Base-by-base conservation (phyloP, 306 rosid species). In the Prunus davidiana region DNA sequence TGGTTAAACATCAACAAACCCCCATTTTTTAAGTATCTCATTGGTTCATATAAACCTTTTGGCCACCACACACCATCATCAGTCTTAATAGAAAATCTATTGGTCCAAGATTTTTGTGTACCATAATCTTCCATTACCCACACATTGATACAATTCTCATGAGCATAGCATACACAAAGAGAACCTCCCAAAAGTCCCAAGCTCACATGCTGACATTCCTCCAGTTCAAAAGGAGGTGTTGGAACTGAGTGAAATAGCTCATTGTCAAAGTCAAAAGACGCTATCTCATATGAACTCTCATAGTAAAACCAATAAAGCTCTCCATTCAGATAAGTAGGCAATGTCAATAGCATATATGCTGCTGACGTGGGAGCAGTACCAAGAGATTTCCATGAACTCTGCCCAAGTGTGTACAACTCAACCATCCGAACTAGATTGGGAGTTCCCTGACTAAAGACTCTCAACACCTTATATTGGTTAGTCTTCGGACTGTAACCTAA, bases 191-290 rank as follows among this genome's bases (percentile, higher is more conserved):
- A 50, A 50, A 69, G 61, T 49, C 61, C 61, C 73, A 69, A 12
- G 61, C 73, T 69, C 45, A 69, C 38, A 49, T 50, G 14, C 16
- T 6, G 67, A 54, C 25, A 34, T 78, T 14, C 15, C 38, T 15
- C n/a, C 13, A 19, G 11, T 34, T 14, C 9, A 57, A 2, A 19
- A 19, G 62, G 71, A 3, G 63, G 55, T 47, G 65, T 24, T 46
- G 82, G 74, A 62, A 78, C 24, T 12, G 9, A 5, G 22, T 47
- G 56, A n/a, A 78, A 75, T 15, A 11, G 43, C 76, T 78, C 83
- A 20, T 7, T 71, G 4, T 65, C 80, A 12, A 75, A 60, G 72
- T 51, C 51, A 54, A 80, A 80, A 49, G 58, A 12, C 9, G 41
- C 41, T 34, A 61, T 7, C 46, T 62, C 50, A 24, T 12, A 0